Conservation (phyloP, 2,329 filamentous ascomycete species). For the Diaporthe vexans region DNA sequence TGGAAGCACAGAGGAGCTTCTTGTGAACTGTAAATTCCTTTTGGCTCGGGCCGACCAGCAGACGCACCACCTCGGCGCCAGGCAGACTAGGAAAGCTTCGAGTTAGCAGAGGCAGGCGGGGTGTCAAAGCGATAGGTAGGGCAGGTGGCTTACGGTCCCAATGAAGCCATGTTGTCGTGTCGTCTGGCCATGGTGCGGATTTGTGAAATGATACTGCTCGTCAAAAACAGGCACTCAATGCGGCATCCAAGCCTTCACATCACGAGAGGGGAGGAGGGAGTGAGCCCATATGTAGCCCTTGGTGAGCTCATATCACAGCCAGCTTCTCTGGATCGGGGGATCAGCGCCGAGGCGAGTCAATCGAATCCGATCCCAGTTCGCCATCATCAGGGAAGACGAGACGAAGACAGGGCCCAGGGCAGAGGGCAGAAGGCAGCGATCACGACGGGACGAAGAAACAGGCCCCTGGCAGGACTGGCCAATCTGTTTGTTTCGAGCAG, state of each 20-base stretch:
- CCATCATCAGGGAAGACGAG: not conserved
- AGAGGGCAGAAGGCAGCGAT: constrained; percentile 21
- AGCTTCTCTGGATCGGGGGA: constrained; percentile 7
- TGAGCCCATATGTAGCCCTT: constrained; percentile 40
- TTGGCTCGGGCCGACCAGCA: constrained; percentile 60
- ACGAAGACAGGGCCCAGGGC: constrained; percentile 14
- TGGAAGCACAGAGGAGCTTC: constrained; percentile 61
- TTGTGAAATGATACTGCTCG: constrained; percentile 9
- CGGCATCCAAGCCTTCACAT: not conserved
- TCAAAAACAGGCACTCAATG: constrained; percentile 20
- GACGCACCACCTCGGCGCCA: constrained; percentile 47
- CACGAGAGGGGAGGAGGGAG: constrained; percentile 21
- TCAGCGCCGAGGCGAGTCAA: constrained; percentile 33
- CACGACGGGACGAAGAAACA: constrained; percentile 18
- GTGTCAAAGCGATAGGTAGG: not conserved
- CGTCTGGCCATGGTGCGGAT: constrained; percentile 10
- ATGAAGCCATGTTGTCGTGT: constrained; percentile 35
- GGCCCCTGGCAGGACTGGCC: constrained; percentile 29
- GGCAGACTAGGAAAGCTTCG: constrained; percentile 32
- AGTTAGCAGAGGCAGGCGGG: constrained; percentile 27
- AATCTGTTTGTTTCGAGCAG: constrained; percentile 27
- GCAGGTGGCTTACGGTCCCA: constrained; percentile 30
- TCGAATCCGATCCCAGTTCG: constrained; percentile 24
- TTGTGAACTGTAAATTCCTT: constrained; percentile 59
- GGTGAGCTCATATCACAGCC: constrained; percentile 33